Conservation (phyloP, 805 yeast species). For the Yamadazyma insecticola region DNA sequence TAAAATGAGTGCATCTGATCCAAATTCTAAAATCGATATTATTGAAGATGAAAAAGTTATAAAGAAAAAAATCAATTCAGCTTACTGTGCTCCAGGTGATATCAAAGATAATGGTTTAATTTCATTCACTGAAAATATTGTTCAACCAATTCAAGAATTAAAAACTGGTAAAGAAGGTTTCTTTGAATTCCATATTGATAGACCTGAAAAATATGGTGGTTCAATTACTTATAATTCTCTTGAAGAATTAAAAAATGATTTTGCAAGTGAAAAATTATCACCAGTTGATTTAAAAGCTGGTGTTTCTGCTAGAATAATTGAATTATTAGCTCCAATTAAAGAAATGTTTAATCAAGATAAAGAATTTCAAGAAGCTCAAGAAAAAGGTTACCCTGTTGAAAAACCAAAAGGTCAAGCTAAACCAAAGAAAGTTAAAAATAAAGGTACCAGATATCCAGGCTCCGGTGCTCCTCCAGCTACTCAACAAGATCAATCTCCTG, state of each 20-base stretch:
- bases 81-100: conserved; percentile 92
- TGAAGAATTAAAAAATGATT: conserved; percentile 68
- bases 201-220: conserved; percentile 98
- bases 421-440: conserved; percentile 76
- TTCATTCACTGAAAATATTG: conserved; percentile 78
- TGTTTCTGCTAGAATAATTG: conserved; percentile 80
- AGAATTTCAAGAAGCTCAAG: conserved; percentile 72
- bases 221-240: conserved; percentile 68
- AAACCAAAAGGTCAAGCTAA: conserved; percentile 56
- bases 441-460: conserved; percentile 90
- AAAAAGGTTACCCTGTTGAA: conserved; percentile 80
- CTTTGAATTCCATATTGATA: conserved; percentile 68
- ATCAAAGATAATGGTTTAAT: conserved; percentile 88
- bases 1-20: conserved; percentile 98
- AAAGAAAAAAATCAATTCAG: conserved; percentile 85
- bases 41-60: conserved; percentile 85
- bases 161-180: conserved; percentile 49
- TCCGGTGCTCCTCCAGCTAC: conserved; percentile 6
- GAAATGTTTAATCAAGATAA: conserved; percentile 54
- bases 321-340: conserved; percentile 78
- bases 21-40: conserved; percentile 93
- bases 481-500: conserved; percentile 9
- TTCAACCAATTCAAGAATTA: conserved; percentile 82
- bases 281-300: conserved; percentile 96
- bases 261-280: conserved; percentile 65